phyloP scores from a whole-genome alignment of 2,329 filamentous ascomycete genomes.

The Colletotrichum eremochloae region DNA sequence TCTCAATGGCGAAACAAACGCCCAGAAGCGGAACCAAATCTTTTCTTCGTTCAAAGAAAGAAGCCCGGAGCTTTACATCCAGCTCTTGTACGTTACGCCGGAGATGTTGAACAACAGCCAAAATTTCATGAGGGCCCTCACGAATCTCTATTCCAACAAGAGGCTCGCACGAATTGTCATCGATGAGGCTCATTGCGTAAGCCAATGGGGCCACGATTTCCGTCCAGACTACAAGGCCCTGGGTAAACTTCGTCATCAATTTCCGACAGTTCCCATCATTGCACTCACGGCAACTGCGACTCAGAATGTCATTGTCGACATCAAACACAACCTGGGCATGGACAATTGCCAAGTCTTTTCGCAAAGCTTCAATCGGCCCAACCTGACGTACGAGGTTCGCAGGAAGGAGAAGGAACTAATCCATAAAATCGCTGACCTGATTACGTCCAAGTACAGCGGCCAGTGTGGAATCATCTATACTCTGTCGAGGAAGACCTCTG shows the following conservation, averaged over 20 bases:
- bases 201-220: conserved; percentile 99
- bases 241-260: conserved; percentile 78
- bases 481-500: conserved; percentile 85
- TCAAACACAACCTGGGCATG: conserved; percentile 92
- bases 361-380: conserved; percentile 97
- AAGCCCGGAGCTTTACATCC: conserved; percentile 81
- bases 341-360: conserved; percentile 81
- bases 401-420: conserved; percentile 65
- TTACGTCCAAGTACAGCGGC: conserved; percentile 76
- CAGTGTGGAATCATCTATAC: conserved; percentile 95
- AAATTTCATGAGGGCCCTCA: conserved; percentile 74
- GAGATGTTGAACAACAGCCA: conserved; percentile 93
- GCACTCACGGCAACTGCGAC: conserved; percentile 96
- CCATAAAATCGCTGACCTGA: conserved; percentile 71
- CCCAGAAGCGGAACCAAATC: conserved; percentile 74
- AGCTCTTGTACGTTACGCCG: conserved; percentile 94
- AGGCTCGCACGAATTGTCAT: conserved; percentile 93
- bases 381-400: conserved; percentile 88
- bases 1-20: conserved; percentile 82
- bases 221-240: conserved; percentile 94
- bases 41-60: conserved; percentile 72
- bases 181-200: conserved; percentile 99
- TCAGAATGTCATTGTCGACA: conserved; percentile 90
- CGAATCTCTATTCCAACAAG: conserved; percentile 74
- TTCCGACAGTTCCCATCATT: conserved; percentile 88